Evolutionary conservation across 1,139 yeast species (phyloP).

Genomic region (Wickerhamiella infanticola): DNA sequence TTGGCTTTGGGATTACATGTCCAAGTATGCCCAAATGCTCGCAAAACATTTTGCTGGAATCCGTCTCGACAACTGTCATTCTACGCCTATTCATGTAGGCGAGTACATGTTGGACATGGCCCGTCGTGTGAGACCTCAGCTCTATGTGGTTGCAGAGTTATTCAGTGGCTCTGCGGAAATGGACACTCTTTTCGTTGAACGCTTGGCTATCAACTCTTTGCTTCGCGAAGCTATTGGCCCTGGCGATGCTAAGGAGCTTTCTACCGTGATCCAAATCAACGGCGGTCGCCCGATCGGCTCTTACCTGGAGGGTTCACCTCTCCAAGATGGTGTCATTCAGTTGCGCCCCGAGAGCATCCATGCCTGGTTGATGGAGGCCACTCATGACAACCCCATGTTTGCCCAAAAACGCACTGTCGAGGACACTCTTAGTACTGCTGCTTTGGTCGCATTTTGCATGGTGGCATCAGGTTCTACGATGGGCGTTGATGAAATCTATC

Average conservation of each 20-base stretch:
- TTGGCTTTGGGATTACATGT: conserved; percentile 77
- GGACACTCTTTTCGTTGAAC: conserved; percentile 81
- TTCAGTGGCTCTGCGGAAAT: conserved; percentile 84
- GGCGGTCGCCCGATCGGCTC: conserved; percentile 97
- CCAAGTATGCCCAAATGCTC: conserved; percentile 51
- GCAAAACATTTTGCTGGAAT: conserved; percentile 79
- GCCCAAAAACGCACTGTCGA: conserved; percentile 80
- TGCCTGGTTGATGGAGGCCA: conserved; percentile 93
- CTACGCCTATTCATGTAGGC: conserved; percentile 92
- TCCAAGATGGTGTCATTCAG: conserved; percentile 18
- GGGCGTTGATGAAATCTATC: conserved; percentile 89
- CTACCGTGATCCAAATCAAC: conserved; percentile 74
- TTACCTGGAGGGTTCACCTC: conserved; percentile 23
- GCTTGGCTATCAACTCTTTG: conserved; percentile 73
- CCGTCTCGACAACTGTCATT: conserved; percentile 89
- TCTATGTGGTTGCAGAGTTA: conserved; percentile 87
- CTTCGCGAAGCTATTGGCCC: conserved; percentile 98
- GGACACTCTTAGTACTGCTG: conserved; percentile 90
- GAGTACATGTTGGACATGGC: conserved; percentile 81
- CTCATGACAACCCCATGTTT: conserved; percentile 90
- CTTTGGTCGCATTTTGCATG: conserved; percentile 81
- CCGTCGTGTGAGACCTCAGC: conserved; percentile 63
- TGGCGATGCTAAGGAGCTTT: conserved; percentile 72
- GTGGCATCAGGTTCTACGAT: conserved; percentile 90
- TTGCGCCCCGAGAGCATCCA: conserved; percentile 56